Conservation (phyloP, 1,139 yeast genomes). For the Candida tetrigidarum region DNA sequence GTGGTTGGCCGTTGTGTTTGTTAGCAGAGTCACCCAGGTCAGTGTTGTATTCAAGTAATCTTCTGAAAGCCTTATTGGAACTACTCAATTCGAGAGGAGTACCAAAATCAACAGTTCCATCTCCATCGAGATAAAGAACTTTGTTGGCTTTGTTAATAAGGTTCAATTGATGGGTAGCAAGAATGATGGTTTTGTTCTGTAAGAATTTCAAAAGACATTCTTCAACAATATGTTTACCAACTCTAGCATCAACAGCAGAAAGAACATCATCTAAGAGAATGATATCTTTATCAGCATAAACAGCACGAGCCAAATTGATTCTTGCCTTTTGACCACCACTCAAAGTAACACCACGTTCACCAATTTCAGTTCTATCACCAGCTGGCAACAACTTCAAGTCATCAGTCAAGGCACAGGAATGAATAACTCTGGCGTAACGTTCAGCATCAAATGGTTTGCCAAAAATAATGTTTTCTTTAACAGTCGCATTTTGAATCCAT, state of each 20-base stretch:
- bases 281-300: conserved; percentile 36
- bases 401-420: conserved; percentile 46
- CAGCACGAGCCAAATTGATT: conserved; percentile 47
- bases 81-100: conserved; percentile 29
- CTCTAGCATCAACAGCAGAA: conserved; percentile 46
- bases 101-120: conserved; percentile 40
- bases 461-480: conserved; percentile 44
- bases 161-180: conserved; percentile 45
- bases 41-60: conserved; percentile 30
- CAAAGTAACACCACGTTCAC: conserved; percentile 47
- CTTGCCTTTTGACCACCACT: conserved; percentile 51
- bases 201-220: conserved; percentile 37
- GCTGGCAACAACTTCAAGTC: conserved; percentile 39
- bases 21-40: conserved; percentile 17
- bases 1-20: not conserved
- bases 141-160: conserved; percentile 37
- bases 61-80: conserved; percentile 29
- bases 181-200: conserved; percentile 32
- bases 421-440: conserved; percentile 32
- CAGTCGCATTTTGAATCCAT: conserved; percentile 53
- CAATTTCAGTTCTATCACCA: conserved; percentile 44
- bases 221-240: conserved; percentile 41
- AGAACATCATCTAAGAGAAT: conserved; percentile 46
- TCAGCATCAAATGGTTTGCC: conserved; percentile 36
- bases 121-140: conserved; percentile 36